Evolutionary conservation across 805 yeast genomes (phyloP), one percentile per base, ranked within the genome.

Genomic region (Hanseniaspora hatyaiensis): DNA sequence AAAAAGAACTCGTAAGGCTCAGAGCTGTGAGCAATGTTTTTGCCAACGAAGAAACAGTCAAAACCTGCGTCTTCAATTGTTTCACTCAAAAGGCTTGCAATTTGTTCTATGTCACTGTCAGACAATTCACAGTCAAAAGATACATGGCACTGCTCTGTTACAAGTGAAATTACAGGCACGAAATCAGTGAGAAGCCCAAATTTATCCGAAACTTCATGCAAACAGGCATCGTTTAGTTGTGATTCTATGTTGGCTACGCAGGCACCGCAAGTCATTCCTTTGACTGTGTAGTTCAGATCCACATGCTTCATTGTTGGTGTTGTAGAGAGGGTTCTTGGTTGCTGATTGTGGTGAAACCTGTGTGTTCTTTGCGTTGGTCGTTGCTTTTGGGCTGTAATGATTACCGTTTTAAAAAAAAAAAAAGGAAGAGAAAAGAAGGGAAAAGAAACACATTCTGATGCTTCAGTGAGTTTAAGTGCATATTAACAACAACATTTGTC

Each of bases 251-350:
- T 67, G 1, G 80, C 70, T 0, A 82, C 72, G 59, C 97, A 89
- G 1, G 94, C 74, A 1, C 92, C 80, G 59, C 96, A 89, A 2
- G 97, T 88, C 96, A 88, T 89, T 2, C 96, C 96, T 13, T 65
- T 54, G 2, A 70, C 57, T 6, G 47, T 34, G 23, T n/a, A 28
- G 11, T 18, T 28, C 5, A 42, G 12, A 13, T 39, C 9, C 9
- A 34, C 16, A 8, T 26, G 24, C 12, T 26, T 37, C 40, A 37
- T 37, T 36, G n/a, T 15, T 30, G 6, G 20, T 22, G 13, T n/a
- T 8, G 13, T n/a, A 12, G 38, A 24, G 38, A 23, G 22, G n/a
- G n/a, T n/a, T n/a, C n/a, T n/a, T n/a, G n/a, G n/a, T n/a, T n/a
- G n/a, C n/a, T n/a, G n/a, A n/a, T n/a, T n/a, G n/a, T n/a, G n/a